A percentile compares a stretch with the other conserved stretches of the same genome.
Evolutionary conservation across 805 yeast species (phyloP).

Genomic region (Teunomyces panamensis): DNA sequence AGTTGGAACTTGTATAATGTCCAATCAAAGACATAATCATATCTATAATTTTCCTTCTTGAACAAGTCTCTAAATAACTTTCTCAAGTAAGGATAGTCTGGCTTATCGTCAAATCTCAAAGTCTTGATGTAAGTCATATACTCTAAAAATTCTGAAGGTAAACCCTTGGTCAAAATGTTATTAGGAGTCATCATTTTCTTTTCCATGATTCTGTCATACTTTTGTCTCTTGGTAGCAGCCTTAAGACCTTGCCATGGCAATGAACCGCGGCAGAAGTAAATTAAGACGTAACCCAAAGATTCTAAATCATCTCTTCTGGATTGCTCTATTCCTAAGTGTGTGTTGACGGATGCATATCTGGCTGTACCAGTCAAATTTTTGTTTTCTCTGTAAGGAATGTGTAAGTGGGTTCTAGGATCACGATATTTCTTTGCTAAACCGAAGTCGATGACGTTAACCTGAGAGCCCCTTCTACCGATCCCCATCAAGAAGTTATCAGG

Average conservation of each 20-base stretch:
- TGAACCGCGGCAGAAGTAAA: slow-evolving; percentile 92
- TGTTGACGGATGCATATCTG: slow-evolving; percentile 90
- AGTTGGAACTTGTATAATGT: slow-evolving; percentile 76
- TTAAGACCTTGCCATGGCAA: slow-evolving; percentile 98
- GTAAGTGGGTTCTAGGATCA: slow-evolving; percentile 90
- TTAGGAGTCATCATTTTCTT: slow-evolving; percentile 89
- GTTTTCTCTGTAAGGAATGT: slow-evolving; percentile 94
- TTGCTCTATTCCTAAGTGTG: slow-evolving; percentile 96
- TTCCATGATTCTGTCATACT: slow-evolving; percentile 94
- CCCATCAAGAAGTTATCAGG: slow-evolving; percentile 87
- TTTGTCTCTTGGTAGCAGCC: slow-evolving; percentile 95
- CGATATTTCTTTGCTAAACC: slow-evolving; percentile 92
- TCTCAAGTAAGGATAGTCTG: slow-evolving; percentile 87
- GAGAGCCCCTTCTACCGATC: slow-evolving; percentile 90
- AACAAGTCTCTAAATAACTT: slow-evolving; percentile 87
- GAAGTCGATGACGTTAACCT: slow-evolving; percentile 90
- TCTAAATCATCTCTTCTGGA: slow-evolving; percentile 95
- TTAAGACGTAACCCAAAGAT: slow-evolving; percentile 88
- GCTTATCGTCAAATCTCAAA: slow-evolving; percentile 91
- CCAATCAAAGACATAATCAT: slow-evolving; percentile 97
- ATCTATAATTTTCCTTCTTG: slow-evolving; percentile 81
- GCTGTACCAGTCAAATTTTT: slow-evolving; percentile 97
- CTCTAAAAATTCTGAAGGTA: slow-evolving; percentile 85
- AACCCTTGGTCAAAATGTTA: slow-evolving; percentile 82
- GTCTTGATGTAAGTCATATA: slow-evolving; percentile 88